Percentiles rank a stretch among this genome's conserved stretches.
These are phyloP conservation scores for Fusarium buharicum DNA, from an alignment of 2,329 filamentous ascomycete genomes.

Conservation along the genomic window DNA sequence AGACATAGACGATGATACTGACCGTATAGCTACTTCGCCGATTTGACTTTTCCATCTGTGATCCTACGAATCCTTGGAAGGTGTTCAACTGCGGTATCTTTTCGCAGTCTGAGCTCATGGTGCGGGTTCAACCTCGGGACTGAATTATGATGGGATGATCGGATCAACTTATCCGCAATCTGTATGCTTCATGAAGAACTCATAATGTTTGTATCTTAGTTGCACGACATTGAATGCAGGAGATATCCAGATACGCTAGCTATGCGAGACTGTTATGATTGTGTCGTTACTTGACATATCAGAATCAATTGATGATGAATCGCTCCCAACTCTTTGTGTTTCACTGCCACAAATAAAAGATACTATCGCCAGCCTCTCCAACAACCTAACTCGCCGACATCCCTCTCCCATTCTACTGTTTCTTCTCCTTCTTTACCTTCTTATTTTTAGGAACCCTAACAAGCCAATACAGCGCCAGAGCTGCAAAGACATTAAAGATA, in stretches of 20 bases:
- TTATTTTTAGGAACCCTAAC: constrained; percentile 60
- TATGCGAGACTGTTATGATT: too few relatives aligned
- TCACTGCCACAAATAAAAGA: too few relatives aligned
- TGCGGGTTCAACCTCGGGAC: constrained; percentile 16
- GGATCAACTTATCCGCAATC: too few relatives aligned
- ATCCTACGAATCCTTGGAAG: constrained; percentile 48
- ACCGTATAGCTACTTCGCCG: constrained; percentile 44
- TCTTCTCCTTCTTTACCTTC: constrained; percentile 33
- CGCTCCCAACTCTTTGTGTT: too few relatives aligned
- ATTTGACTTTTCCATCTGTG: constrained; percentile 48
- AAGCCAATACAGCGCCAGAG: constrained; percentile 67
- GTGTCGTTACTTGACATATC: too few relatives aligned
- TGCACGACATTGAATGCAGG: too few relatives aligned
- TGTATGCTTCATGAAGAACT: too few relatives aligned
- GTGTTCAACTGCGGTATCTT: constrained; percentile 48
- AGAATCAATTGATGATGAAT: too few relatives aligned
- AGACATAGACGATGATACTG: neutral
- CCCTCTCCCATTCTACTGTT: neutral
- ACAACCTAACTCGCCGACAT: neutral
- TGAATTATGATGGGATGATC: neutral
- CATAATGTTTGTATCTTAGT: too few relatives aligned
- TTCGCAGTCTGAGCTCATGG: constrained; percentile 47
- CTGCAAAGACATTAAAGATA: constrained; percentile 66
- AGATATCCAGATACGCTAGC: too few relatives aligned
- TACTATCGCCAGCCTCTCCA: too few relatives aligned